Percentiles rank a stretch among this genome's conserved stretches.
These are phyloP conservation scores for Sporothrix variecibatus DNA, from an alignment of 2,329 filamentous ascomycete genomes.

Conservation along the genomic window DNA sequence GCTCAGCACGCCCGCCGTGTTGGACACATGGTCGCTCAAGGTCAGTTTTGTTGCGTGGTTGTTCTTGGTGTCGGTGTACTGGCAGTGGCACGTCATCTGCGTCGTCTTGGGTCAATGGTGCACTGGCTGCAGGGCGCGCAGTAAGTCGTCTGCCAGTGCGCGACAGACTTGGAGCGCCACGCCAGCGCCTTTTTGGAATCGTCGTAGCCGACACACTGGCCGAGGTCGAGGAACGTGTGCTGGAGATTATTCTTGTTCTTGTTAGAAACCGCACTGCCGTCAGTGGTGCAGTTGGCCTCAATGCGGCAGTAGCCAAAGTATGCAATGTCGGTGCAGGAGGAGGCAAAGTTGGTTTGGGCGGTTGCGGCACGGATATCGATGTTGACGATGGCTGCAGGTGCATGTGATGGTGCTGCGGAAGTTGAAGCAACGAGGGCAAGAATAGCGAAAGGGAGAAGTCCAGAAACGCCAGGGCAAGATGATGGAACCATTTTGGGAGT, in stretches of 20 bases:
- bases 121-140: constrained; percentile 29
- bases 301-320: constrained; percentile 31
- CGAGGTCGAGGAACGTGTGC: constrained; percentile 28
- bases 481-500: not conserved
- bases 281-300: constrained; percentile 27
- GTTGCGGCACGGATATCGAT: not conserved
- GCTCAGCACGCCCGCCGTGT: constrained; percentile 22
- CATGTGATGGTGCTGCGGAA: not conserved
- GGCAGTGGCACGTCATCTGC: constrained; percentile 27
- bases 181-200: not conserved
- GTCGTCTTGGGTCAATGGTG: constrained; percentile 26
- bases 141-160: constrained; percentile 24
- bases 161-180: constrained; percentile 25
- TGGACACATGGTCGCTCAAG: constrained; percentile 27
- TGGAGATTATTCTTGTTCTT: constrained; percentile 8
- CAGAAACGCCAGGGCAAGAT: not conserved
- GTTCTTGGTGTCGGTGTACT: not conserved
- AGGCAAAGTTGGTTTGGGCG: constrained; percentile 18
- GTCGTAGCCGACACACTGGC: constrained; percentile 28
- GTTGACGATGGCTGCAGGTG: not conserved
- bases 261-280: constrained; percentile 14
- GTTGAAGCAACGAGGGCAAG: not conserved
- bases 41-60: constrained; percentile 21
- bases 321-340: constrained; percentile 23
- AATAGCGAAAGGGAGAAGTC: not conserved